Evolutionary conservation across 129 eudicot species (phyloP), one percentile per base, ranked within the genome.

Genomic region (Centaurea solstitialis): DNA sequence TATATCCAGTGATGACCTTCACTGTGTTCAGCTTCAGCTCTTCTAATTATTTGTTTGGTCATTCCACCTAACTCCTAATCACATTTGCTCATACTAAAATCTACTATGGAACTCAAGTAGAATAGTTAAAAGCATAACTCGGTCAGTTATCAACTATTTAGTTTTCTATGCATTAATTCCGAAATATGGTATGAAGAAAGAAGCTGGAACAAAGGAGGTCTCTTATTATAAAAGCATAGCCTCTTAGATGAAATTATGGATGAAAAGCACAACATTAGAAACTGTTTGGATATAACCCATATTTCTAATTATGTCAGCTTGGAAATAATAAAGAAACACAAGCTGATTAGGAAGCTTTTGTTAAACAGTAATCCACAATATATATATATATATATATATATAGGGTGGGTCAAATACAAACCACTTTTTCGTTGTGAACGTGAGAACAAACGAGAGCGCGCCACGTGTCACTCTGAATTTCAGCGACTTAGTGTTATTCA

Each of bases 141-240:
- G 22, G n/a, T 57, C 22, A 57, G 22, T 57, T 9, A n/a, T 57
- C 65, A 57, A 17, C 18, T n/a, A 57, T 57, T 57, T 57, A 17
- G 65, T 57, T 57, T 57, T 57, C 9, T 57, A 57, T 57, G 22
- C 65, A 57, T n/a, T 57, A 57, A n/a, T 6, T 57, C 65, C 20
- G 5, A 7, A 57, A 57, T 57, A 57, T 5, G 65, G 65, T 57
- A 57, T n/a, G 65, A n/a, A 57, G 65, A 57, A 57, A 17, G 80
- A 39, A 26, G 65, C 69, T 67, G 40, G 20, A 77, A 65, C 17
- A 65, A 65, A 1, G 30, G 43, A 41, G 24, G 43, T 38, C 6
- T 23, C 17, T 68, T 68, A 41, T 10, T 23, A 78, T 57, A 40
- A 80, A 72, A 24, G 72, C 30, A 71, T 80, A 37, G 75, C 23